Evolutionary conservation across 352 stramenopile genomes (phyloP), one percentile per base, ranked within the genome.

Genomic region (Phytophthora podocarpi): DNA sequence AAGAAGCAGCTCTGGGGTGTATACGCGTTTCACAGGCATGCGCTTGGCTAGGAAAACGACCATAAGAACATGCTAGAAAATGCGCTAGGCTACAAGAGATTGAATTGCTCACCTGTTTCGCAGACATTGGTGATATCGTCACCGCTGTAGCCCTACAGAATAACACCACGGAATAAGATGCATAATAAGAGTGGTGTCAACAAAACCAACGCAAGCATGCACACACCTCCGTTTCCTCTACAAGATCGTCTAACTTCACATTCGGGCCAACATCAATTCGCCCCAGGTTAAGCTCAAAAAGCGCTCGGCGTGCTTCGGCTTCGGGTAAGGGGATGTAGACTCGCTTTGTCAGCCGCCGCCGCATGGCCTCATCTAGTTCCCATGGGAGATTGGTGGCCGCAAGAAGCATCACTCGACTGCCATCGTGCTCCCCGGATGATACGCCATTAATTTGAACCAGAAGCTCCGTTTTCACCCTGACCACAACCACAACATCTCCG

Each of bases 401-500:
- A 28, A 99, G 76, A 15, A 99, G 85, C 73, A 98, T 96, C 16
- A 96, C 87, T 20, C 72, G 75, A 27, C 80, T 86, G 39, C 66
- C 71, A 1, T 76, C 62, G 15, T 77, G 47, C 23, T 87, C 80
- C 1, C 64, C 67, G 4, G 78, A 90, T 2, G 74, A 80, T 1
- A 99, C 81, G 18, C 97, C 97, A 64, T 99, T 98, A 82, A 99
- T 99, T 74, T 99, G 97, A 13, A 99, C 90, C 7, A 99, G 86
- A 36, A 99, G 76, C 64, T 99, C 97, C 8, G 97, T 98, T 73
- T 99, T 99, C 37, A 99, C 95, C 49, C 65, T 97, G 31, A 26
- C 18, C 32, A 41, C 20, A 58, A 48, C 8, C 6, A 59, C 1
- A 3, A 53, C n/a, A n/a, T n/a, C 3, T 42, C 40, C 24, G 15